Conservation (phyloP, 345 rosid species). For the Rhodamnia rubescens region DNA sequence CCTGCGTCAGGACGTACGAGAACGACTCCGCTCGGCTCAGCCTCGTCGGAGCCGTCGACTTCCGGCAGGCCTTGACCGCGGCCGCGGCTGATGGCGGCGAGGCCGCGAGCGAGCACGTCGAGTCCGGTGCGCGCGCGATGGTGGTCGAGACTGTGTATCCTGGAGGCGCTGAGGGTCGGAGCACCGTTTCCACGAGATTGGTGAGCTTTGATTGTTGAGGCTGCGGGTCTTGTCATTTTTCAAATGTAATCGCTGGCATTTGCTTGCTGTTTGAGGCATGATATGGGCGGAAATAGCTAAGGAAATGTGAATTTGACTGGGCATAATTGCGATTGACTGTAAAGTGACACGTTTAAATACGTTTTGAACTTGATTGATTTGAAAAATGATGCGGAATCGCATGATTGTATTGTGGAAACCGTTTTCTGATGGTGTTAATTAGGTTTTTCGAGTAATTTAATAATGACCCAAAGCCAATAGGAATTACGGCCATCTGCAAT, state of each 20-base stretch:
- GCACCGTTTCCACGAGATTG: slow-evolving; percentile 70
- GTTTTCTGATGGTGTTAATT: background rate
- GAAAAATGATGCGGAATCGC: background rate
- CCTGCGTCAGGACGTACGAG: slow-evolving; percentile 77
- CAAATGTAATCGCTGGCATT: background rate
- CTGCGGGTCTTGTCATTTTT: background rate
- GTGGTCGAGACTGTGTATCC: slow-evolving; percentile 85
- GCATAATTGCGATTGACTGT: background rate
- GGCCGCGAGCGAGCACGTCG: slow-evolving; percentile 64
- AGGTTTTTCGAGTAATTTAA: background rate
- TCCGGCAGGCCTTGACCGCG: slow-evolving; percentile 76
- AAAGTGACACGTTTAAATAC: background rate
- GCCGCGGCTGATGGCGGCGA: slow-evolving; percentile 92
- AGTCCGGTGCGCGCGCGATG: slow-evolving; percentile 52
- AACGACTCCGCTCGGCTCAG: slow-evolving; percentile 56
- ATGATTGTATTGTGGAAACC: background rate
- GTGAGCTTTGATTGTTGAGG: slow-evolving; percentile 20
- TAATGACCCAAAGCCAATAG: background rate
- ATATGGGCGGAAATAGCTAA: background rate
- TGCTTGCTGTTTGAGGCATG: background rate
- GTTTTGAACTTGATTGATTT: background rate
- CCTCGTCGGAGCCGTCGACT: slow-evolving; percentile 64
- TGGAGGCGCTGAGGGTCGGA: slow-evolving; percentile 33
- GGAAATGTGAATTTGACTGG: background rate
- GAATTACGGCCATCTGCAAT: background rate